Percentiles rank a stretch among this genome's conserved stretches.
These are phyloP conservation scores for Neobulgaria alba DNA, from an alignment of 2,329 filamentous ascomycete genomes.

Conservation along the genomic window DNA sequence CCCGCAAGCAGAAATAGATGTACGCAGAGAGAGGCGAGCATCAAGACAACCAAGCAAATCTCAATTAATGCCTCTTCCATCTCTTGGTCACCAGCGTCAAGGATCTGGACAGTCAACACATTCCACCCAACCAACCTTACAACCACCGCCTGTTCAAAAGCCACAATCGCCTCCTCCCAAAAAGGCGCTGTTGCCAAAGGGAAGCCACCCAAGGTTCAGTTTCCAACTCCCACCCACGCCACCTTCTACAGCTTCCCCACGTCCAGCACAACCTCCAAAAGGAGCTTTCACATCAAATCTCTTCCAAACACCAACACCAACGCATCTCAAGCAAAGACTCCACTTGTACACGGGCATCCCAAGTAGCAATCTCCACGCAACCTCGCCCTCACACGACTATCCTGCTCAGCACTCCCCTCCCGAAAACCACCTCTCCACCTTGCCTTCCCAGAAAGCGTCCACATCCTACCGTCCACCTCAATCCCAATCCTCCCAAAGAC, in stretches of 20 bases:
- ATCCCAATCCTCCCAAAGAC: background rate
- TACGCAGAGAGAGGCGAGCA: slow-evolving; percentile 8
- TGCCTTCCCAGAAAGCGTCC: background rate
- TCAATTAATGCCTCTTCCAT: background rate
- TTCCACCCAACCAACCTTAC: no score
- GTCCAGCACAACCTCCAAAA: no score
- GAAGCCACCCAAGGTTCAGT: no score
- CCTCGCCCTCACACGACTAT: background rate
- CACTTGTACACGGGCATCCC: background rate
- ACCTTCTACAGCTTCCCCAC: background rate
- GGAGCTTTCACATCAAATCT: no score
- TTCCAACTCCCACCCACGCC: background rate
- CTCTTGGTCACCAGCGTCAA: slow-evolving; percentile 2
- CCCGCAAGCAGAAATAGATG: slow-evolving; percentile 17
- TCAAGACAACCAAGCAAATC: background rate
- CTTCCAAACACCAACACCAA: background rate
- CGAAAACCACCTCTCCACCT: background rate
- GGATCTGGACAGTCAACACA: background rate
- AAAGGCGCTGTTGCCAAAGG: no score
- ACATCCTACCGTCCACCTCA: background rate
- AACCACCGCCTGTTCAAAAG: no score
- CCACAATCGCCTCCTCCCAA: no score
- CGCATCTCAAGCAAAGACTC: background rate
- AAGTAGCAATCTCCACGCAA: background rate
- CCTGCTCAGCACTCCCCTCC: background rate